These are phyloP conservation scores for Ogataea corticis DNA, from an alignment of 805 yeast genomes.

Conservation along the genomic window DNA sequence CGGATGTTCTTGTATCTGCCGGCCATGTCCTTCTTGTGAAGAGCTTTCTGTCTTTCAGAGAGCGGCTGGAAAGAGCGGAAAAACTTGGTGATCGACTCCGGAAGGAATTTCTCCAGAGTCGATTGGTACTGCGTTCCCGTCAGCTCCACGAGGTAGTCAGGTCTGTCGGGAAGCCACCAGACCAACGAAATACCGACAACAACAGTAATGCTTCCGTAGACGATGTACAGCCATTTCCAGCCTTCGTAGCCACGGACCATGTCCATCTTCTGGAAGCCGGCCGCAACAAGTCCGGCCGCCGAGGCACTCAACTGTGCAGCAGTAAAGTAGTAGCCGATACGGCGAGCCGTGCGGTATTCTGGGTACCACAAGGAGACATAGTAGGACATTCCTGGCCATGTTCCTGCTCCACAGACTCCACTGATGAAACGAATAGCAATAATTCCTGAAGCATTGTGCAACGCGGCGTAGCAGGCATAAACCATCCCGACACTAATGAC, in stretches of 20 bases:
- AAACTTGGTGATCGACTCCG: slow-evolving; percentile 17
- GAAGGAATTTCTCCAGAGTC: slow-evolving; percentile 22
- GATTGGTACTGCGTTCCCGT: slow-evolving; percentile 11
- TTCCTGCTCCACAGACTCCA: slow-evolving; percentile 81
- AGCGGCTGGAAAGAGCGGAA: slow-evolving; percentile 46
- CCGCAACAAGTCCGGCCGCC: slow-evolving; percentile 84
- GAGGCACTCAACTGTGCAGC: slow-evolving; percentile 92
- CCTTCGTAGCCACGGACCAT: slow-evolving; percentile 69
- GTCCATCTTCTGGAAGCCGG: slow-evolving; percentile 86
- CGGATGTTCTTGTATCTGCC: slow-evolving; percentile 44
- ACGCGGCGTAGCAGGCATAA: slow-evolving; percentile 69
- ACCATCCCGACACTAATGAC: slow-evolving; percentile 76
- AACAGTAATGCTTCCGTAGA: slow-evolving; percentile 72
- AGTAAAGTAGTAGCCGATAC: slow-evolving; percentile 87
- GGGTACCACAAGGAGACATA: slow-evolving; percentile 87
- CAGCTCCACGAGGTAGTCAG: slow-evolving; percentile 35
- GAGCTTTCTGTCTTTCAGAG: slow-evolving; percentile 46
- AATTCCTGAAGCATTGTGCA: slow-evolving; percentile 56
- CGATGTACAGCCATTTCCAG: slow-evolving; percentile 83
- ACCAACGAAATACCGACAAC: slow-evolving; percentile 60
- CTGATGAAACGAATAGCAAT: slow-evolving; percentile 71
- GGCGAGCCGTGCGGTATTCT: slow-evolving; percentile 65
- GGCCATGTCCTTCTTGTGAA: slow-evolving; percentile 64
- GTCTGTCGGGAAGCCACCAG: slow-evolving; percentile 90
- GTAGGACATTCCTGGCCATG: slow-evolving; percentile 90